These are phyloP conservation scores for Lactifluus piperatus DNA, from an alignment of 768 basidiomycete species.

Conservation along the genomic window DNA sequence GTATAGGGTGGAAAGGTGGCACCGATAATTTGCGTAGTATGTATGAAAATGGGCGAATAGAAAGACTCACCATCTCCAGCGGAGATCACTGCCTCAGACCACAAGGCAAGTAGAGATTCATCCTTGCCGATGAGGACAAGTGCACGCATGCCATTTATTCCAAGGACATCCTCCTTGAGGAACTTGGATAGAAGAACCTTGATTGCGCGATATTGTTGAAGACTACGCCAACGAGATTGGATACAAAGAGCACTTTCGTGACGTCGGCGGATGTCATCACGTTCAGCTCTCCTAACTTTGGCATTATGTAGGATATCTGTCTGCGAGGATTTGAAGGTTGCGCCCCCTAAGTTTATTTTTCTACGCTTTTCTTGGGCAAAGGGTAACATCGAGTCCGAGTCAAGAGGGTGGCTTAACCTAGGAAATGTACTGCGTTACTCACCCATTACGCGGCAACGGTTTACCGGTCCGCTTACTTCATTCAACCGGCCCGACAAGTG, in stretches of 20 bases:
- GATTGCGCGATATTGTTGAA: slow-evolving; percentile 32
- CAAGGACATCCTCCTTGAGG: slow-evolving; percentile 46
- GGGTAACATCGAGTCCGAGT: slow-evolving; percentile 29
- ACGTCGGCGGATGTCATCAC: slow-evolving; percentile 44
- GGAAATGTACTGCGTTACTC: not conserved
- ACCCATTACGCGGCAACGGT: slow-evolving; percentile 11
- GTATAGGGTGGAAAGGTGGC: too few species aligned
- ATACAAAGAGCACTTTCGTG: slow-evolving; percentile 52
- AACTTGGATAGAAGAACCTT: slow-evolving; percentile 37
- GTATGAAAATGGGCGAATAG: not conserved
- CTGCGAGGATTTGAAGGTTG: slow-evolving; percentile 41
- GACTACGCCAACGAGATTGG: slow-evolving; percentile 65
- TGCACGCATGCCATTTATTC: slow-evolving; percentile 52
- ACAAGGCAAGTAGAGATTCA: slow-evolving; percentile 37
- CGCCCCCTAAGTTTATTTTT: slow-evolving; percentile 73
- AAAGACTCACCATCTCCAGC: slow-evolving; percentile 25
- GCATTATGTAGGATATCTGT: slow-evolving; percentile 53
- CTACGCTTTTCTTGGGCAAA: slow-evolving; percentile 44
- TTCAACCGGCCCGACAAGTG: too few species aligned
- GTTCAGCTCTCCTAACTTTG: slow-evolving; percentile 48
- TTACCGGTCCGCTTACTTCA: too few species aligned
- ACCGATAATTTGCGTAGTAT: not conserved
- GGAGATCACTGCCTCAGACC: slow-evolving; percentile 34
- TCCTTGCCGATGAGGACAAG: slow-evolving; percentile 53
- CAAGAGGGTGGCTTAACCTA: not conserved